Base-by-base conservation (phyloP, 2,329 filamentous ascomycete species). In the Ceratocystis albifundus region DNA sequence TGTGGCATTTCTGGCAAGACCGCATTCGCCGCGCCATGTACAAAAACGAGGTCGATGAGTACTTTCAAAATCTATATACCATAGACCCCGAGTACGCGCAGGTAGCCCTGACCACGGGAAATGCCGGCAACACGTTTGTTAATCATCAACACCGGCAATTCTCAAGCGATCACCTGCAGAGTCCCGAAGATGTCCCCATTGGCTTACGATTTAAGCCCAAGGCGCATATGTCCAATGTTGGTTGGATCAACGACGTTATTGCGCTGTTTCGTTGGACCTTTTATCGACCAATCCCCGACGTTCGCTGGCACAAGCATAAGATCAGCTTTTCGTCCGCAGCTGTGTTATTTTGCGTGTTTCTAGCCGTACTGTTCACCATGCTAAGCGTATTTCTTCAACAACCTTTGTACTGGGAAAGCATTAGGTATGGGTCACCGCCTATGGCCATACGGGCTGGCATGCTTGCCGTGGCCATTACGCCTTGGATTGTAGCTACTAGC, bases 1-100 rank as follows among this genome's bases (percentile, higher is more conserved):
- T 89, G 73, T 96, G 92, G 80, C 88, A 96, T 75, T 86, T 88
- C 71, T 96, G 90, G 87, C 90, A 92, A 71, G 92, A 96, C 78
- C 95, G 94, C 77, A 90, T 96, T 70, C 85, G 92, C 70, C 89
- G 92, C 70, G 92, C 90, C 69, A 84, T 94, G 68, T 89, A 94
- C 77, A 93, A 95, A 77, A 48, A 46, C 8, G 85, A 90, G 73
- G 81, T 89, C 71, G 81, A 89, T 72, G 81, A 86, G 71, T 82
- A 87, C 71, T 86, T 84, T 73, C 82, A 74, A 67, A 74, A 79
- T 63, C 70, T 82, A 61, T 81, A 85, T 74, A 79, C 74, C 72
- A 71, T 80, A 65, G 79, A 83, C 62, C 76, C 79, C 45, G 77
- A 80, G 25, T 78, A 78, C 70, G 77, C 76, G 64, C 74, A 77